phyloP scores from a whole-genome alignment of 352 stramenopile species.

The Globisporangium paddicum region DNA sequence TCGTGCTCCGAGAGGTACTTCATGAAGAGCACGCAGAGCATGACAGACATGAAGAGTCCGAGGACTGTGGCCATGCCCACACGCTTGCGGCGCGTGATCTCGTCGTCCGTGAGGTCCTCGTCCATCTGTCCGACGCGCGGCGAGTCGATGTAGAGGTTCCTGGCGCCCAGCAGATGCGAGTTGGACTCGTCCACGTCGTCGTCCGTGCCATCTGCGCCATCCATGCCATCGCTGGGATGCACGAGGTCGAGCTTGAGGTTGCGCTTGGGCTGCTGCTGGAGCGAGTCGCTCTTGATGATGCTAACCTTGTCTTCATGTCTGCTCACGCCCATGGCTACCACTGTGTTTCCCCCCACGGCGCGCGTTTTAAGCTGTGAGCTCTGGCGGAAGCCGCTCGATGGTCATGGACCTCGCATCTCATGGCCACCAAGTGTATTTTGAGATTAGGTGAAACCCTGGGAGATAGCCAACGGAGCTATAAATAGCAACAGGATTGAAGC shows the following conservation, averaged over 20 bases:
- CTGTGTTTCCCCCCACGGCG: neutral
- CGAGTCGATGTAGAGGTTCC: conserved; percentile 72
- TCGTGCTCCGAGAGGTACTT: conserved; percentile 60
- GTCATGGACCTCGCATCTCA: neutral
- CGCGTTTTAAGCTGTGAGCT: conserved; percentile 12
- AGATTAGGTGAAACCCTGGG: neutral
- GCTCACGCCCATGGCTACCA: conserved; percentile 14
- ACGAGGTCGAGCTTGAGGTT: conserved; percentile 24
- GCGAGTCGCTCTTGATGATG: conserved; percentile 47
- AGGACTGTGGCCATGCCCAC: conserved; percentile 54
- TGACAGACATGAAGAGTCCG: conserved; percentile 50
- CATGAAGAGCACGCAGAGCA: conserved; percentile 64
- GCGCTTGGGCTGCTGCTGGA: conserved; percentile 23
- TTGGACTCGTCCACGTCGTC: conserved; percentile 26
- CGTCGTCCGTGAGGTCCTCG: conserved; percentile 38
- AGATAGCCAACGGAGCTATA: neutral
- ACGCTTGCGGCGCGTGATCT: conserved; percentile 45
- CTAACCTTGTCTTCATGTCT: conserved; percentile 40
- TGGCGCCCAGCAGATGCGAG: conserved; percentile 32
- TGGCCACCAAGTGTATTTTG: neutral
- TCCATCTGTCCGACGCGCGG: conserved; percentile 41
- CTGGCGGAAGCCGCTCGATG: neutral
- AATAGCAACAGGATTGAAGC: neutral
- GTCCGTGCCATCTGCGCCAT: conserved; percentile 25
- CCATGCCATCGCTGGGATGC: conserved; percentile 14